phyloP scores from a whole-genome alignment of 306 rosid species.

The Geum urbanum region DNA sequence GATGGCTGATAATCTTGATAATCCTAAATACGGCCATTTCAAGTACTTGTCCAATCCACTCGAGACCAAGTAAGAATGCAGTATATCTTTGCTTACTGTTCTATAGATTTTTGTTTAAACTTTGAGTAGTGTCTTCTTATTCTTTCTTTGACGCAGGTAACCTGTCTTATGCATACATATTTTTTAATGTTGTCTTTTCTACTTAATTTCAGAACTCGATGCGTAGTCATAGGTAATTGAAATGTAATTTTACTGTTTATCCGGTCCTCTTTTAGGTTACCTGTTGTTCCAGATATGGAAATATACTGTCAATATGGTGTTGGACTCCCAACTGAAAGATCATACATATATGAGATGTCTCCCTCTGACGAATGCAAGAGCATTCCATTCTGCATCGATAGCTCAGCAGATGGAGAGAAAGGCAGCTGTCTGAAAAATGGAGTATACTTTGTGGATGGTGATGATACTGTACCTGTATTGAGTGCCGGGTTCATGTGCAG shows the following conservation, averaged over 20 bases:
- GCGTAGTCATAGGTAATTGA: not conserved
- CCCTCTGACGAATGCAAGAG: slow-evolving; percentile 44
- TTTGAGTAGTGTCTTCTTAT: not conserved
- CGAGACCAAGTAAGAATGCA: slow-evolving; percentile 69
- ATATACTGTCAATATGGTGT: slow-evolving; percentile 71
- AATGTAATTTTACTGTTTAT: not conserved
- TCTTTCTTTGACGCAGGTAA: not conserved
- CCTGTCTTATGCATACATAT: not conserved
- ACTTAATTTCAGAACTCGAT: not conserved
- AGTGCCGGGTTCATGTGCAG: slow-evolving; percentile 86
- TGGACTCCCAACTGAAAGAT: slow-evolving; percentile 62
- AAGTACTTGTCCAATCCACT: slow-evolving; percentile 90
- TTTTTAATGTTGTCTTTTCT: not conserved
- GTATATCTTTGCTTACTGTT: not conserved
- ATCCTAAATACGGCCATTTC: slow-evolving; percentile 60
- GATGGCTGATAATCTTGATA: slow-evolving; percentile 67
- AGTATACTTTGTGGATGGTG: slow-evolving; percentile 57
- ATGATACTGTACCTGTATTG: slow-evolving; percentile 47
- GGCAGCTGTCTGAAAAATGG: slow-evolving; percentile 40
- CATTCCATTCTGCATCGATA: slow-evolving; percentile 50
- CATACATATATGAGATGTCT: slow-evolving; percentile 43
- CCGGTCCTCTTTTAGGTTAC: slow-evolving; percentile 44
- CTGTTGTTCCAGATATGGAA: slow-evolving; percentile 73
- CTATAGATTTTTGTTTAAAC: not conserved
- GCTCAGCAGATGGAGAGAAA: slow-evolving; percentile 43